These are phyloP conservation scores for Tetratostichococcus sp. DNA, from an alignment of 139 green algal genomes.

Conservation along the genomic window DNA sequence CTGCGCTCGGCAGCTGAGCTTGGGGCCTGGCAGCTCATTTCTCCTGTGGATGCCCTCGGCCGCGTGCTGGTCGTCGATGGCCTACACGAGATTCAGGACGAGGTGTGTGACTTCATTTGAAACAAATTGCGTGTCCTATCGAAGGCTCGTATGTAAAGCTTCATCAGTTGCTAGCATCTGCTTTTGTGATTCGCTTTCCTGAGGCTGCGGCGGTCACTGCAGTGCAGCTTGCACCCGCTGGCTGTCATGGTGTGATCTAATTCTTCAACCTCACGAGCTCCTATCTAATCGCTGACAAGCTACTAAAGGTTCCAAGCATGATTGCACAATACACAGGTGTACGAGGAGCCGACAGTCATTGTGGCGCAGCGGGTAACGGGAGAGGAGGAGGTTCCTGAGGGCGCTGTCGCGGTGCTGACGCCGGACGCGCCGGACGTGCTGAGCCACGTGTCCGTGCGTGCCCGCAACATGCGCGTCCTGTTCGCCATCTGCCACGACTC, in stretches of 20 bases:
- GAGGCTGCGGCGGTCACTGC: too few species aligned
- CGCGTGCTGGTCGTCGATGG: slow-evolving; percentile 64
- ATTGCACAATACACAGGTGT: too few species aligned
- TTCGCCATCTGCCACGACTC: slow-evolving; percentile 65
- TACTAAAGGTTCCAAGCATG: too few species aligned
- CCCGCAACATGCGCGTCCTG: slow-evolving; percentile 81
- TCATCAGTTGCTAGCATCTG: too few species aligned
- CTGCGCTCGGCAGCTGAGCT: slow-evolving; percentile 80
- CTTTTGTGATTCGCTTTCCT: too few species aligned
- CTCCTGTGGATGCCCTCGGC: slow-evolving; percentile 57
- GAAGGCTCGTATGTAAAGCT: too few species aligned
- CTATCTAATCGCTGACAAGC: too few species aligned
- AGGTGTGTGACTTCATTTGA: slow-evolving; percentile 24
- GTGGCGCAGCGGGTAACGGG: slow-evolving; percentile 76
- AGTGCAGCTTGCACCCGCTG: too few species aligned
- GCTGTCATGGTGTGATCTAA: too few species aligned
- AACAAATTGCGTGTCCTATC: not conserved
- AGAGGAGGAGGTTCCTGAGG: slow-evolving; percentile 93
- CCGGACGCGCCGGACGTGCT: slow-evolving; percentile 86
- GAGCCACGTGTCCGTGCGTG: slow-evolving; percentile 84
- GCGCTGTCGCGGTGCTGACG: slow-evolving; percentile 82
- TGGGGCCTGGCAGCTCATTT: slow-evolving; percentile 90
- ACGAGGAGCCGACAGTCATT: slow-evolving; percentile 78
- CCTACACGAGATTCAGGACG: slow-evolving; percentile 83
- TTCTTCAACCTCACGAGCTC: too few species aligned